Evolutionary conservation across 345 rosid genomes (phyloP), one percentile per base, ranked within the genome.

Genomic region (Acer campestre): DNA sequence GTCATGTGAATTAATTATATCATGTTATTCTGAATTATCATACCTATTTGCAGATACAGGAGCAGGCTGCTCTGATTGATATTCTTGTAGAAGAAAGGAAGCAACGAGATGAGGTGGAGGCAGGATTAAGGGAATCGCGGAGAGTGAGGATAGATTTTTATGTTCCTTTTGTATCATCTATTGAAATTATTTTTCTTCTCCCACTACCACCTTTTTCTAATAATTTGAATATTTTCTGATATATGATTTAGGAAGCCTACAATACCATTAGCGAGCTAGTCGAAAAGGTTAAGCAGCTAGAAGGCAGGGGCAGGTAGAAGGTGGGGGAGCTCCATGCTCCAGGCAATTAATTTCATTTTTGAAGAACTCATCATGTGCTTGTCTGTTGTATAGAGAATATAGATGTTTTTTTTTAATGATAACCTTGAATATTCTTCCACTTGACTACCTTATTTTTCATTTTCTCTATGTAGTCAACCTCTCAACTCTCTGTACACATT

Each of bases 21-120:
- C 31, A 29, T 29, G 3, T 29, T 29, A 29, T 29, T 29, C 31
- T 29, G 31, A 29, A 29, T 29, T 29, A 29, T 29, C 31, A 29
- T 29, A 29, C 31, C 31, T 29, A 29, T 29, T 29, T 29, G 31
- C 31, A 20, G 62, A 58, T 6, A 58, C 78, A 64, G 44, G 85
- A 80, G 10, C 79, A 68, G 27, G 17, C 1, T 0, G 12, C 35
- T 18, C 71, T 81, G 40, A 20, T 67, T 18, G 67, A 72, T 16
- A 53, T 81, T 31, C 22, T 85, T 16, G 80, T 56, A 42, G 84
- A 81, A 17, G 90, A 90, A 76, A 80, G 81, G 82, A 58, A 2
- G 17, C 66, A 55, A 17, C 74, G 74, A 71, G 81, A 82, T n/a
- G 63, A 55, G 13, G 49, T 48, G 38, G 90, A 85, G 81, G 78